Conservation (phyloP, 306 rosid species). For the Leucaena leucocephala region DNA sequence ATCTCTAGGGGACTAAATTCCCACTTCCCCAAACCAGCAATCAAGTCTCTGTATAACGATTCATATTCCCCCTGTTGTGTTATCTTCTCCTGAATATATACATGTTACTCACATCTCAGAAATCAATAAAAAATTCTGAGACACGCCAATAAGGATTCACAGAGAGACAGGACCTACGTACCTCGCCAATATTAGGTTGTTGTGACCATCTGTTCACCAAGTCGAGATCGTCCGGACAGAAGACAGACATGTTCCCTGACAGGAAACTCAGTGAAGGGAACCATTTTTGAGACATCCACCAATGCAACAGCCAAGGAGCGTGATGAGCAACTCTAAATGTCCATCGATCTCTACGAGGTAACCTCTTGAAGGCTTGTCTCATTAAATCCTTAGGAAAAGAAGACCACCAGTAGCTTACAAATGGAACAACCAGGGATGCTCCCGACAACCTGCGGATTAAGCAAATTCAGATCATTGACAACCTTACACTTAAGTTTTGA, state of each 20-base stretch:
- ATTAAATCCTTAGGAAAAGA: conserved; percentile 48
- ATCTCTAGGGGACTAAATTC: conserved; percentile 63
- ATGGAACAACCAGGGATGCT: conserved; percentile 75
- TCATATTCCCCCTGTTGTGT: conserved; percentile 73
- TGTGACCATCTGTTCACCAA: conserved; percentile 42
- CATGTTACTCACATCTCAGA: not conserved
- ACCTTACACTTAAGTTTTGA: not conserved
- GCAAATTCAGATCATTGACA: conserved; percentile 3
- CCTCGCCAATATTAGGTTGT: conserved; percentile 47
- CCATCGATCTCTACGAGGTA: conserved; percentile 49
- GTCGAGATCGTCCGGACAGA: conserved; percentile 51
- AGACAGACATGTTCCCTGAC: conserved; percentile 17
- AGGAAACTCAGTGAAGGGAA: conserved; percentile 56
- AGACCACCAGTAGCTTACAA: conserved; percentile 78
- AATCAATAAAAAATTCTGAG: not conserved
- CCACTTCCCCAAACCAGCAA: conserved; percentile 60
- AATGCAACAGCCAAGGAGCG: conserved; percentile 70
- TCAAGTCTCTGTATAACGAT: conserved; percentile 59
- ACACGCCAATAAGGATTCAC: not conserved
- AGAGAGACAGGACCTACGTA: conserved; percentile 36
- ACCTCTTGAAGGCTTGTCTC: conserved; percentile 41
- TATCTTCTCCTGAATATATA: conserved; percentile 51
- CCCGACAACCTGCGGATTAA: conserved; percentile 66
- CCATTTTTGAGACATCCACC: conserved; percentile 90
- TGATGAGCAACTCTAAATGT: conserved; percentile 62